These are phyloP conservation scores for Ascochyta viciae-villosae DNA, from an alignment of 2,329 filamentous ascomycete species.

Conservation along the genomic window DNA sequence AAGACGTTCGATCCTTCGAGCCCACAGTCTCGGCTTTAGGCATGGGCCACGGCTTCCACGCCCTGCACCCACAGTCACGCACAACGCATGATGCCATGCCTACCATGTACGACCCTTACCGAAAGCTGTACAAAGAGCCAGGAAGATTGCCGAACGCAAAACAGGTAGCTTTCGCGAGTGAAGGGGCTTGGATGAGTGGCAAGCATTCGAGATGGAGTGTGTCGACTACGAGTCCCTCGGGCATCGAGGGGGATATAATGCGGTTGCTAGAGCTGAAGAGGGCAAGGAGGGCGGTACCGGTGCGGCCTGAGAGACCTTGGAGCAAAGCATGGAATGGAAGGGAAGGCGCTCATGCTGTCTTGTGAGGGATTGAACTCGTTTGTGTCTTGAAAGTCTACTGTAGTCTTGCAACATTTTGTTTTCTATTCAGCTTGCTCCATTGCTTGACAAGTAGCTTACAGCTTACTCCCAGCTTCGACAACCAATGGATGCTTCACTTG, in stretches of 20 bases:
- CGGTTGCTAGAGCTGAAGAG: conserved; percentile 28
- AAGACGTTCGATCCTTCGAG: conserved; percentile 25
- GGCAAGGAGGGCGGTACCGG: conserved; percentile 19
- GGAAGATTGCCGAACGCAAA: conserved; percentile 14
- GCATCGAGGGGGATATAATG: conserved; percentile 16
- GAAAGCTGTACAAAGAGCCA: conserved; percentile 1
- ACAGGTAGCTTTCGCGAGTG: conserved; percentile 16
- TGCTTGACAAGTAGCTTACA: conserved; percentile 15
- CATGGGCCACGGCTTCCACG: conserved; percentile 33
- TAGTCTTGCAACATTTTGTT: too few species aligned
- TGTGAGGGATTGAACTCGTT: too few species aligned
- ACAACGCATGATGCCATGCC: conserved; percentile 16
- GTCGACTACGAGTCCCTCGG: conserved; percentile 2
- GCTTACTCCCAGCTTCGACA: conserved; percentile 39
- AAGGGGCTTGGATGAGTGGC: conserved; percentile 22
- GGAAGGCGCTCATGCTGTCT: neutral
- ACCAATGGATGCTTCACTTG: conserved; percentile 53
- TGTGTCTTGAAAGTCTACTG: too few species aligned
- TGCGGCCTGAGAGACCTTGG: conserved; percentile 31
- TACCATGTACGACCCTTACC: conserved; percentile 27
- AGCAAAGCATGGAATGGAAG: conserved; percentile 22
- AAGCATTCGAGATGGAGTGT: conserved; percentile 22
- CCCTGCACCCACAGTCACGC: conserved; percentile 13
- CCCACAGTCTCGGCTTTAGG: conserved; percentile 32
- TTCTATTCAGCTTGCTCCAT: too few species aligned